These are phyloP conservation scores for Sanghuangporus weigelae DNA, from an alignment of 1,284 basidiomycete species.

Conservation along the genomic window DNA sequence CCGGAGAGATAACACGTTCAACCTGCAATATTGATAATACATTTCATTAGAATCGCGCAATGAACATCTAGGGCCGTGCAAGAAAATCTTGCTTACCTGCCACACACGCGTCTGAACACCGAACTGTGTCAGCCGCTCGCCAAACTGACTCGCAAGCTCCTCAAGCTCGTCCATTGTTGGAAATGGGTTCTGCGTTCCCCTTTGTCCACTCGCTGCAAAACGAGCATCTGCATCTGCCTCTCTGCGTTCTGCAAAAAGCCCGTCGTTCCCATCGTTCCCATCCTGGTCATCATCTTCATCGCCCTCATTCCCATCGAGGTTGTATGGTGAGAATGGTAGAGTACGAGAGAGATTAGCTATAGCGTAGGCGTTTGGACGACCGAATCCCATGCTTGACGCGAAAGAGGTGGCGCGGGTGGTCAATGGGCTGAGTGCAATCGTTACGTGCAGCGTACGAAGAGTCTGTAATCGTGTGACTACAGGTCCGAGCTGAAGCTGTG, in stretches of 20 bases:
- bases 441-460: conserved; percentile 49
- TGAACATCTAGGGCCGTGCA: too few species aligned
- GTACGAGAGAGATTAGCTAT: too few species aligned
- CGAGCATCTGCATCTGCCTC: not conserved
- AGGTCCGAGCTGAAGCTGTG: conserved; percentile 34
- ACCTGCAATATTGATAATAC: too few species aligned
- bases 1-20: conserved; percentile 27
- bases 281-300: conserved; percentile 20
- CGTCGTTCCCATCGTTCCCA: not conserved
- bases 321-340: not conserved
- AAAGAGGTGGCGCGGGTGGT: not conserved
- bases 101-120: conserved; percentile 40
- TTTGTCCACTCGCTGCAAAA: not conserved
- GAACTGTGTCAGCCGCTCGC: conserved; percentile 29
- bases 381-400: not conserved
- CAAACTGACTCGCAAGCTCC: conserved; percentile 28
- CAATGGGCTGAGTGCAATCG: conserved; percentile 27
- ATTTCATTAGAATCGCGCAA: too few species aligned
- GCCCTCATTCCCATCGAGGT: not conserved
- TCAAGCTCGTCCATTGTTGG: conserved; percentile 22
- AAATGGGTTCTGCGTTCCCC: not conserved
- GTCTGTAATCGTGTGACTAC: conserved; percentile 30
- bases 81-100: conserved; percentile 34
- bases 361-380: too few species aligned
- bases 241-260: not conserved